Conservation (phyloP, 2,329 filamentous ascomycete species). For the Leptographium lundbergii region DNA sequence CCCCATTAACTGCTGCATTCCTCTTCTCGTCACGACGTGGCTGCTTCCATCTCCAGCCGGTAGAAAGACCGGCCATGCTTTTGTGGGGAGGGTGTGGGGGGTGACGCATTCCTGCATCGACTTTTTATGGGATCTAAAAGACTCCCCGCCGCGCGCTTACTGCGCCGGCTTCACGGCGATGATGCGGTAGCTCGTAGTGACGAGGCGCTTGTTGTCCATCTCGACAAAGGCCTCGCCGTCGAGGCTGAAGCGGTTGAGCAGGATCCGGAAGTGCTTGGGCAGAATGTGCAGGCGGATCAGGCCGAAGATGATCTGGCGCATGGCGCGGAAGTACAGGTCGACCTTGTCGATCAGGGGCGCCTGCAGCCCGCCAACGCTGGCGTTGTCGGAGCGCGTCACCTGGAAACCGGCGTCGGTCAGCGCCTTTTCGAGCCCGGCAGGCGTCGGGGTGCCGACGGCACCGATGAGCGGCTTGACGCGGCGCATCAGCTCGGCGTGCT, state of each 20-base stretch:
- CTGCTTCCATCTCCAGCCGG: not conserved
- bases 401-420: conserved; percentile 33
- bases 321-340: conserved; percentile 38
- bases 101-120: not conserved
- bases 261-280: conserved; percentile 37
- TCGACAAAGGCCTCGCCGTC: conserved; percentile 42
- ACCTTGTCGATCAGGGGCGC: conserved; percentile 40
- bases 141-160: not conserved
- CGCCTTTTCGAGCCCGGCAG: conserved; percentile 30
- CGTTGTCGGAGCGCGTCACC: conserved; percentile 35
- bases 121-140: not conserved
- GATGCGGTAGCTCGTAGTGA: conserved; percentile 38
- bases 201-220: conserved; percentile 40
- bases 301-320: conserved; percentile 34
- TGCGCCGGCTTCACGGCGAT: conserved; percentile 32
- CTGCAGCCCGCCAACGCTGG: conserved; percentile 37
- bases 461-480: conserved; percentile 42
- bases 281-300: conserved; percentile 33
- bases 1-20: not conserved
- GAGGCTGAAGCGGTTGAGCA: conserved; percentile 39
- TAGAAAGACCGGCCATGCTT: not conserved
- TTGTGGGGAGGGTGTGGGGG: not conserved
- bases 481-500: conserved; percentile 37
- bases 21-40: not conserved
- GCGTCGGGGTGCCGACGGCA: conserved; percentile 40